Base-by-base conservation (phyloP, 164 flowering plant genomes). In the Magnolia sinica region DNA sequence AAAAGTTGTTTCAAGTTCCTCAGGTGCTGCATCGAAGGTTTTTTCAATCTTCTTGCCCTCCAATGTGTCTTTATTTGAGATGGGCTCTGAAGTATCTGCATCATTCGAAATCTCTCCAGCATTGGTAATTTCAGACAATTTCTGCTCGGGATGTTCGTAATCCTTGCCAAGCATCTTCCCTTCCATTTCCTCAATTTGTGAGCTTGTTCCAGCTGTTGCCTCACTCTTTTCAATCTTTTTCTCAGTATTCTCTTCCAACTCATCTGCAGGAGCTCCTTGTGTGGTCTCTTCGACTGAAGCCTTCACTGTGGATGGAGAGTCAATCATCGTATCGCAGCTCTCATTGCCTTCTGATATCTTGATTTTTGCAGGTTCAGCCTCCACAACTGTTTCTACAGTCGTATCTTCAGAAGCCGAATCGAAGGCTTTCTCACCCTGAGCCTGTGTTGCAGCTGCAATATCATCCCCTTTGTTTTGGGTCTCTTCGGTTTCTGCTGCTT, bases 1-100 rank as follows among this genome's bases (percentile, higher is more conserved):
- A 49, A 23, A 49, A 4, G 31, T 8, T 76, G 29, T 63, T 61
- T 80, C 82, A 66, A 50, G 64, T 67, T 13, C 68, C 51, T 68
- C 37, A 45, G 73, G 7, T 1, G 23, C 65, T 11, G 1, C 61
- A 10, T 55, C 61, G 49, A 18, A 52, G 16, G 18, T 78, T 50
- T 66, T 14, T 31, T 24, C 63, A 55, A 20, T 59, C 22, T 14
- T 50, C 24, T 55, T 68, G 16, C 13, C 61, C 13, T 71, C 73
- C 73, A 18, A 14, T 24, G 2, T 10, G 7, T 71, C 24, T 22
- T n/a, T 18, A 8, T 3, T 71, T 10, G n/a, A 45, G 22, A 4
- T 18, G 7, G 51, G 14, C 45, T 50, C 73, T 3, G 61, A 19
- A 49, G 45, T 20, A 31, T 45, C 50, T 9, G 14, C 10, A 29